Evolutionary conservation across 1,284 basidiomycete genomes (phyloP), one percentile per base, ranked within the genome.

Genomic region (Tilletia setariae): DNA sequence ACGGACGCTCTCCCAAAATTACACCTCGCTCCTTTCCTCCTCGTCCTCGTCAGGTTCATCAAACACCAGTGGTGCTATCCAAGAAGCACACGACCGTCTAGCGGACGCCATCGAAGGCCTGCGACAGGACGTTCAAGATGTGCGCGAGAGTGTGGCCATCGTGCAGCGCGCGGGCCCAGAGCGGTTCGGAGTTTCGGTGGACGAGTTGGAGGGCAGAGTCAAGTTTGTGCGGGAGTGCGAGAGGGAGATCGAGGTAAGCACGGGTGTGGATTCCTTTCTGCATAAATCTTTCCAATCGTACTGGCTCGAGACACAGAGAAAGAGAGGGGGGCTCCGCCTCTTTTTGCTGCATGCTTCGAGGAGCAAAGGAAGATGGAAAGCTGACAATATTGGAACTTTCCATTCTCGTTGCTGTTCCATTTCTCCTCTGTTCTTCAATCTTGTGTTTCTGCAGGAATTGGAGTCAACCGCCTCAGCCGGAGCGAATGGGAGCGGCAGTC

Each of bases 101-200:
- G 64, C 44, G 0, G 74, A 77, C 51, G 74, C 74, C 2, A 72
- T 82, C 35, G 74, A 76, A 59, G 72, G 70, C 0, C 65, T 82
- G 35, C 65, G 74, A 62, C 73, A 75, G 68, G 80, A 82, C 62
- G 69, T 82, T 1, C 71, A 70, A 28, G 80, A 82, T 67, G 74
- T 82, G 7, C 71, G 76, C 42, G 72, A 82, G 68, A 75, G 74
- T 42, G 77, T 82, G 2, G 65, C 70, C 15, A 75, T 80, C 4
- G 76, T 82, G 2, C 74, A 79, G 49, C 67, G 74, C n/a, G 77
- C 74, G 46, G 79, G 76, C 7, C 73, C 79, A 1, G 73, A 76
- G 35, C 59, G 79, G 1, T 82, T 82, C 35, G 79, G 77, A 1
- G 71, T 82, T 1, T 69, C 71, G 19, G 65, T 67, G 1, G 64